phyloP scores from a whole-genome alignment of 257 asterid genomes.

The Paraleonurus japonicus region DNA sequence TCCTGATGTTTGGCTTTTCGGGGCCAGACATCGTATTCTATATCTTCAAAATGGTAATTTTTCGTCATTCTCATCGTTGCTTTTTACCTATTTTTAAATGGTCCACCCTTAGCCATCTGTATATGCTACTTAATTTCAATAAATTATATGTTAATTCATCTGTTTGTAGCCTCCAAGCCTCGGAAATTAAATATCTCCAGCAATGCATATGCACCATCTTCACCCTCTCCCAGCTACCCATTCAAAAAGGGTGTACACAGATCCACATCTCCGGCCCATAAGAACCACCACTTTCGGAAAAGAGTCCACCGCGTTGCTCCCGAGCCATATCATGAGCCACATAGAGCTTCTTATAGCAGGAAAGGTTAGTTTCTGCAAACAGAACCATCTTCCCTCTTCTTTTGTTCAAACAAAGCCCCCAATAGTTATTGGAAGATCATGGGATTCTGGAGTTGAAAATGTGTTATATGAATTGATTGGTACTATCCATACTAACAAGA shows the following conservation, averaged over 20 bases:
- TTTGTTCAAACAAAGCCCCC: too few species aligned
- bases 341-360: constrained; percentile 24
- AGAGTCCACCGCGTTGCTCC: constrained; percentile 41
- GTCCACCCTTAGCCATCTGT: too few species aligned
- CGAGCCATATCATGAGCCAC: constrained; percentile 34
- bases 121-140: too few species aligned
- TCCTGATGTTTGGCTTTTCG: constrained; percentile 20
- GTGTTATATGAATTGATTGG: too few species aligned
- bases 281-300: constrained; percentile 37
- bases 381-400: background rate
- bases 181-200: constrained; percentile 25
- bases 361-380: constrained; percentile 40
- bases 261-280: constrained; percentile 33
- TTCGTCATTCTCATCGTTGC: constrained; percentile 2
- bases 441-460: too few species aligned
- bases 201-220: constrained; percentile 34
- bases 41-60: constrained; percentile 35
- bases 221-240: constrained; percentile 36
- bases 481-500: too few species aligned
- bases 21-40: constrained; percentile 13
- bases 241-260: constrained; percentile 22
- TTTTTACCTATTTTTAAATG: background rate
- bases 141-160: background rate
- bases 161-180: constrained; percentile 38
- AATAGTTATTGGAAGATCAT: too few species aligned